These are phyloP conservation scores for Pichia paraexigua DNA, from an alignment of 805 yeast species.

Conservation along the genomic window DNA sequence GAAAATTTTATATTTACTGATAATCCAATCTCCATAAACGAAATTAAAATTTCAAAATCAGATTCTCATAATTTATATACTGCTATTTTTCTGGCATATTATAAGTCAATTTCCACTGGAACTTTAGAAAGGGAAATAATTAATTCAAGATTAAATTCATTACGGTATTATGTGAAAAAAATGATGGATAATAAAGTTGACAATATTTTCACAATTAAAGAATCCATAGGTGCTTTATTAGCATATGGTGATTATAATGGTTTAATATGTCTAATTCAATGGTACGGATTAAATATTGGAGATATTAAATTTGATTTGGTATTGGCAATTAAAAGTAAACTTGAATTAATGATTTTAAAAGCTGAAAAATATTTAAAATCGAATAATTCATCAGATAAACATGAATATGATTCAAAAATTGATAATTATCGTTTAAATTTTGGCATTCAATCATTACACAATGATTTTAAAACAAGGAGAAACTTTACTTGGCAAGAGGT, in stretches of 20 bases:
- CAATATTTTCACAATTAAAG: slow-evolving; percentile 7
- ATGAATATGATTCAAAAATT: slow-evolving; percentile 7
- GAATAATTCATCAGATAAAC: not conserved
- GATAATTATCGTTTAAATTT: slow-evolving; percentile 11
- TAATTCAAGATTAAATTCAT: slow-evolving; percentile 8
- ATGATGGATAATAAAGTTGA: slow-evolving; percentile 10
- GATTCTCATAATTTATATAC: slow-evolving; percentile 8
- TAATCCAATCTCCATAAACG: slow-evolving; percentile 8
- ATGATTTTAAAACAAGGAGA: slow-evolving; percentile 3
- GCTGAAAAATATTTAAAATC: slow-evolving; percentile 15
- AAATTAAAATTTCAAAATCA: not conserved
- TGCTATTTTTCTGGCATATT: slow-evolving; percentile 5
- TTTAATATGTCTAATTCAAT: slow-evolving; percentile 20
- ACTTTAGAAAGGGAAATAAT: slow-evolving; percentile 3
- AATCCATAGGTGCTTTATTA: slow-evolving; percentile 16
- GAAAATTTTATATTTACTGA: slow-evolving; percentile 19
- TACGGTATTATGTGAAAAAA: slow-evolving; percentile 13
- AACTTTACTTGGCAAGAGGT: slow-evolving; percentile 14
- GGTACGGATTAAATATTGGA: slow-evolving; percentile 15
- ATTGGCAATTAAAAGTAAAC: slow-evolving; percentile 13
- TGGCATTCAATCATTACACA: slow-evolving; percentile 15
- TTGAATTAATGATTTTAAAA: slow-evolving; percentile 18
- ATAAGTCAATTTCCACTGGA: slow-evolving; percentile 8
- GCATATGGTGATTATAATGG: slow-evolving; percentile 20
- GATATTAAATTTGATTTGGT: slow-evolving; percentile 12